Evolutionary conservation across 129 eudicot genomes (phyloP).

Genomic region (Lonicera japonica): DNA sequence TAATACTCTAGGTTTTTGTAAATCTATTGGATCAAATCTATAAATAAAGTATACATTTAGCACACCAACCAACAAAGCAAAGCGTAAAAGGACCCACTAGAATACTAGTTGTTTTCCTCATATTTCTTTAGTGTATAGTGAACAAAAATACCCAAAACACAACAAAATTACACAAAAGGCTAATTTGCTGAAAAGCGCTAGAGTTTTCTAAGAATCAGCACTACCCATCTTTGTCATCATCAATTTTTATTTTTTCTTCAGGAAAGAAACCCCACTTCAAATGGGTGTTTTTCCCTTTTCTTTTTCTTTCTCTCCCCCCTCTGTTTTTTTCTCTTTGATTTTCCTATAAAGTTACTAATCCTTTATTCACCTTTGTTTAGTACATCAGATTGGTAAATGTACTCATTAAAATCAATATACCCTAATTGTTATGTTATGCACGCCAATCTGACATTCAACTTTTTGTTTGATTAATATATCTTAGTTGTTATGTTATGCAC

Average conservation of each 20-base stretch:
- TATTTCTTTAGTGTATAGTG: constrained; percentile 18
- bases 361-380: constrained; percentile 8
- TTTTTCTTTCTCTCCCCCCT: background rate
- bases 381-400: constrained; percentile 23
- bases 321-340: constrained; percentile 11
- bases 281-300: constrained; percentile 3
- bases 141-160: constrained; percentile 15
- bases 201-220: constrained; percentile 29
- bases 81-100: constrained; percentile 20
- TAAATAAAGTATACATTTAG: constrained; percentile 2
- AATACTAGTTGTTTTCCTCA: constrained; percentile 26
- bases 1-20: constrained; percentile 20
- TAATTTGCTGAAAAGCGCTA: constrained; percentile 22
- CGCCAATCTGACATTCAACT: too few species aligned
- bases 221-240: constrained; percentile 8
- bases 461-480: too few species aligned
- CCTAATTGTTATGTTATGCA: too few species aligned
- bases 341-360: constrained; percentile 14
- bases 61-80: constrained; percentile 25
- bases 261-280: constrained; percentile 9
- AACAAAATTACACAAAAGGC: constrained; percentile 26
- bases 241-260: constrained; percentile 23
- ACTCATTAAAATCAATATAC: constrained; percentile 35
- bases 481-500: constrained; percentile 57
- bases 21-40: constrained; percentile 25